phyloP scores from a whole-genome alignment of 1,139 yeast genomes.

The Groenewaldozyma sp. region DNA sequence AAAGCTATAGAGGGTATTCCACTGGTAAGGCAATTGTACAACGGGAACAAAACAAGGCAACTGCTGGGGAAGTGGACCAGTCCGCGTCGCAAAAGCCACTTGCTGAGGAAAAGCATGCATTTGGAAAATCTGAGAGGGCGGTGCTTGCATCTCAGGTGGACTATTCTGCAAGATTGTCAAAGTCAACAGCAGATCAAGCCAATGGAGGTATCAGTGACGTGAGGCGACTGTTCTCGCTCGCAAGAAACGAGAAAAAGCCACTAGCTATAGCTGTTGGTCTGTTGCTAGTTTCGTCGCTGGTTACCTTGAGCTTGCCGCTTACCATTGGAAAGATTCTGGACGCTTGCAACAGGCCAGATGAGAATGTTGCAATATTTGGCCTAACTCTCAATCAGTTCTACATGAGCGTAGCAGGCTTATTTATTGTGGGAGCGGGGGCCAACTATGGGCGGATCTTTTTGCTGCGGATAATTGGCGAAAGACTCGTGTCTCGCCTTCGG shows the following conservation, averaged over 20 bases:
- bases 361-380: slow-evolving; percentile 35
- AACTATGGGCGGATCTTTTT: slow-evolving; percentile 74
- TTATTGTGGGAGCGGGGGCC: slow-evolving; percentile 62
- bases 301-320: slow-evolving; percentile 71
- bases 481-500: slow-evolving; percentile 74
- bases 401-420: slow-evolving; percentile 42
- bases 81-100: too few species aligned
- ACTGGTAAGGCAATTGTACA: too few species aligned
- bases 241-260: slow-evolving; percentile 43
- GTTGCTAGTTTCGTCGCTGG: slow-evolving; percentile 47
- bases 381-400: slow-evolving; percentile 41
- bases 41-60: too few species aligned
- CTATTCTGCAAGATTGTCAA: slow-evolving; percentile 26
- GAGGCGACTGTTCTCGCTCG: slow-evolving; percentile 40
- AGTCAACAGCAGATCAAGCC: slow-evolving; percentile 11
- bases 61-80: too few species aligned
- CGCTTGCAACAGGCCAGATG: slow-evolving; percentile 39
- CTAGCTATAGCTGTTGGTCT: slow-evolving; percentile 51
- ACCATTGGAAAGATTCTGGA: slow-evolving; percentile 69
- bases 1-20: too few species aligned
- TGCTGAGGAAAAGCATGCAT: slow-evolving; percentile 7
- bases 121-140: slow-evolving; percentile 24
- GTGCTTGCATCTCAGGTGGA: slow-evolving; percentile 28
- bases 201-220: slow-evolving; percentile 40
- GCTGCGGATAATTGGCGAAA: slow-evolving; percentile 72